Conservation (phyloP, 352 stramenopile species). For the Saprolegnia parasitica region DNA sequence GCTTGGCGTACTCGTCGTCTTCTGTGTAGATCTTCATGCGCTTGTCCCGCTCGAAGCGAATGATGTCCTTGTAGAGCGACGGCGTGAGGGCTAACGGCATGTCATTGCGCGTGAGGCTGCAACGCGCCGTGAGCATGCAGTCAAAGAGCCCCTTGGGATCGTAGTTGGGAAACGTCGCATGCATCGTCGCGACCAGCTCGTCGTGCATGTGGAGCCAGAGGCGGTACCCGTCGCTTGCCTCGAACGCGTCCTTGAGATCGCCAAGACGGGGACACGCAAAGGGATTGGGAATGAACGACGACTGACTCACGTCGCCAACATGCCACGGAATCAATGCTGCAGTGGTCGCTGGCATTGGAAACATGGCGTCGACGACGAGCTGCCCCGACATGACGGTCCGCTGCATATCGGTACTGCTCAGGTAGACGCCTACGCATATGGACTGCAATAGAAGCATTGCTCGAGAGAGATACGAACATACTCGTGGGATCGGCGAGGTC, state of each 20-base stretch:
- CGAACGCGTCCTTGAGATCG: constrained; percentile 11
- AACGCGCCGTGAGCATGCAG: constrained; percentile 20
- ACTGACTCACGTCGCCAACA: constrained; percentile 18
- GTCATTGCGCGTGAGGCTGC: not conserved
- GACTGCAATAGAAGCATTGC: too few species aligned
- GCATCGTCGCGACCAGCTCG: not conserved
- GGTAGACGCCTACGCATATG: constrained; percentile 9
- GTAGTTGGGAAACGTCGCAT: constrained; percentile 16
- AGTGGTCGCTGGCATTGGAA: not conserved
- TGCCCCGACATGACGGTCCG: constrained; percentile 25
- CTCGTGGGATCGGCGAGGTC: constrained; percentile 9
- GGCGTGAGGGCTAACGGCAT: not conserved
- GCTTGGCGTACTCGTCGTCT: constrained; percentile 16
- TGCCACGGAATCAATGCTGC: constrained; percentile 13
- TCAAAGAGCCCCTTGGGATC: constrained; percentile 11
- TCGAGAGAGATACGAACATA: not conserved
- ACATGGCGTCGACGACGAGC: constrained; percentile 26
- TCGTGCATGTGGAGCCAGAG: not conserved
- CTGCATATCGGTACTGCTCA: constrained; percentile 25
- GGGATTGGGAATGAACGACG: constrained; percentile 14
- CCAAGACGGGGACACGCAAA: not conserved
- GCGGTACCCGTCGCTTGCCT: constrained; percentile 4
- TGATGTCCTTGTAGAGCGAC: constrained; percentile 13
- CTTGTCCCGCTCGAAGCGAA: constrained; percentile 22
- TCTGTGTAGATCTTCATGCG: constrained; percentile 27